These are phyloP conservation scores for Phaeosphaeria sp. DNA, from an alignment of 2,329 filamentous ascomycete species.

Conservation along the genomic window DNA sequence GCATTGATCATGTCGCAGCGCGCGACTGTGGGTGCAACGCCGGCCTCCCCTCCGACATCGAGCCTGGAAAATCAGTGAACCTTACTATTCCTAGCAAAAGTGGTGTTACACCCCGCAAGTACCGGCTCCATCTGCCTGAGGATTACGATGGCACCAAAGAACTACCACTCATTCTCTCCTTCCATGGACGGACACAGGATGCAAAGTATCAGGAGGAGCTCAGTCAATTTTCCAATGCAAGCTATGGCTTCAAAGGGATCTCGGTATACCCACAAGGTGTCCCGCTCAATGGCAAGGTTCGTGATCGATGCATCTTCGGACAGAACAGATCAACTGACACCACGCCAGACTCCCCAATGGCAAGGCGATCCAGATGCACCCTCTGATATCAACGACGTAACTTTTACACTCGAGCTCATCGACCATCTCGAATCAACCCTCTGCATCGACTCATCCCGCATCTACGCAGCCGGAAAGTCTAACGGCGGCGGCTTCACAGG, in stretches of 20 bases:
- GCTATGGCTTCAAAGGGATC: conserved; percentile 54
- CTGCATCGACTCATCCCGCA: conserved; percentile 54
- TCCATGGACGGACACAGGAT: conserved; percentile 53
- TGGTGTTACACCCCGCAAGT: conserved; percentile 41
- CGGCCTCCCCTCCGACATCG: conserved; percentile 24
- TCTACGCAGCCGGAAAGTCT: conserved; percentile 61
- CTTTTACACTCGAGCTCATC: conserved; percentile 55
- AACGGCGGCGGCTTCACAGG: conserved; percentile 63
- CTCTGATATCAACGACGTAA: conserved; percentile 51
- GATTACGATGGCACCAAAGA: conserved; percentile 49
- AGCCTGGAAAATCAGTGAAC: conserved; percentile 29
- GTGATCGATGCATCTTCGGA: background rate
- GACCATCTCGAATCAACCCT: conserved; percentile 48
- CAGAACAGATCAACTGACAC: conserved; percentile 11
- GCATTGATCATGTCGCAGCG: background rate
- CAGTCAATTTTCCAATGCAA: conserved; percentile 55
- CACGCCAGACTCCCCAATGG: conserved; percentile 40
- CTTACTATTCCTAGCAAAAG: conserved; percentile 35
- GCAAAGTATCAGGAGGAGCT: conserved; percentile 50
- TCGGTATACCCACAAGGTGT: conserved; percentile 55
- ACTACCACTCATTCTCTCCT: conserved; percentile 56
- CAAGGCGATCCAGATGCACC: conserved; percentile 53
- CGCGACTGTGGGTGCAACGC: conserved; percentile 16
- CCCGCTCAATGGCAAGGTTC: conserved; percentile 50
- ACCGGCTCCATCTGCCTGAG: conserved; percentile 48